Percentiles rank a stretch among this genome's conserved stretches.
Evolutionary conservation across 208 protist genomes (phyloP).

Genomic region (Leptomonas pyrrhocoris): DNA sequence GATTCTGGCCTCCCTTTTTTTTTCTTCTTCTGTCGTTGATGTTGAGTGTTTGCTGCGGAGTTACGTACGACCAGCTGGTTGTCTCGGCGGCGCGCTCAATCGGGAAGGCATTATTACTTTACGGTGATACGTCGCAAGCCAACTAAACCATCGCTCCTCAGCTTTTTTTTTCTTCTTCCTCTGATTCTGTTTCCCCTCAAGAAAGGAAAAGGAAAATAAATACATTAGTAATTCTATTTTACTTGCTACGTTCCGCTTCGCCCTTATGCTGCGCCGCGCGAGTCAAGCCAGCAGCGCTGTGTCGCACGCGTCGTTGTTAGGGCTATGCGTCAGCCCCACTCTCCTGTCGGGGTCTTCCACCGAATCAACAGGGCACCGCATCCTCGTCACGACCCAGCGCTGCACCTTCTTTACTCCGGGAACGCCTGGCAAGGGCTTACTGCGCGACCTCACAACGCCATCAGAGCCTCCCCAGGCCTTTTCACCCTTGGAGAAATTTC

Average conservation of each 20-base stretch:
- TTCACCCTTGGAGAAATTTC: slow-evolving; percentile 46
- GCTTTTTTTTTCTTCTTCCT: too few species aligned
- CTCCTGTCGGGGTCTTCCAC: background rate
- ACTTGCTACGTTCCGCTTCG: background rate
- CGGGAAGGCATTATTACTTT: too few species aligned
- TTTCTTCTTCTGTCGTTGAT: too few species aligned
- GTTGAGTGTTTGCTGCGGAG: too few species aligned
- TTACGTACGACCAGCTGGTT: too few species aligned
- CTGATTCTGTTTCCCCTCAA: too few species aligned
- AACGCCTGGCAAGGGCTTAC: slow-evolving; percentile 15
- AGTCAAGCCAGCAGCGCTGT: background rate
- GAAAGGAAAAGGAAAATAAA: too few species aligned
- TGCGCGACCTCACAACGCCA: slow-evolving; percentile 1
- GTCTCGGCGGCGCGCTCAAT: too few species aligned
- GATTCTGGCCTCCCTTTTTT: too few species aligned
- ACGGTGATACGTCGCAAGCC: too few species aligned
- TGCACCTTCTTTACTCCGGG: slow-evolving; percentile 19
- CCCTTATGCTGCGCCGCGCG: slow-evolving; percentile 18
- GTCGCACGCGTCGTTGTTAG: background rate
- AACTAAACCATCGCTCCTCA: too few species aligned
- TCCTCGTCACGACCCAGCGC: background rate
- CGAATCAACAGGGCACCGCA: background rate
- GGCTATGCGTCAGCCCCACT: background rate
- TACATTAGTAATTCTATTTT: slow-evolving; percentile 15
- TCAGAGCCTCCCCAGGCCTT: slow-evolving; percentile 18